A percentile compares a stretch with the other conserved stretches of the same genome.
Evolutionary conservation across 371 early-diverging fungal species (phyloP).

Genomic region (Mortierella sp.): DNA sequence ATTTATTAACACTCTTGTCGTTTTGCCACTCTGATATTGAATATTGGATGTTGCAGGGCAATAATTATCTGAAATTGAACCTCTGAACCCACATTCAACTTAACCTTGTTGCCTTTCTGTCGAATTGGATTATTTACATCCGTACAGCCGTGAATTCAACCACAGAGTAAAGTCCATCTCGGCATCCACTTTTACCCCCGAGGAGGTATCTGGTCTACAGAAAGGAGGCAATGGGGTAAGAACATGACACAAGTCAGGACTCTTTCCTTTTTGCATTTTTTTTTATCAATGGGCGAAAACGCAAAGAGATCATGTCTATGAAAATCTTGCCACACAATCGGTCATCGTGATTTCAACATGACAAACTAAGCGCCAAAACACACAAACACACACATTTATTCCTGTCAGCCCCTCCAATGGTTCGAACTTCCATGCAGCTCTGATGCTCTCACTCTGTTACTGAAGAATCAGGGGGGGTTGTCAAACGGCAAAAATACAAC

Average conservation of each 20-base stretch:
- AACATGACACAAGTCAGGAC: background rate
- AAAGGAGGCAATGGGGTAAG: conserved; percentile 73
- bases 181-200: conserved; percentile 72
- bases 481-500: conserved; percentile 21
- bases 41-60: background rate
- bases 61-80: background rate
- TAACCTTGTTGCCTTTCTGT: background rate
- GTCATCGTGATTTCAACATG: background rate
- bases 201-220: conserved; percentile 68
- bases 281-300: background rate
- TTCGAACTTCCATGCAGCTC: conserved; percentile 21
- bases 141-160: conserved; percentile 72
- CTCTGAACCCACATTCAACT: background rate
- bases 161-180: conserved; percentile 79
- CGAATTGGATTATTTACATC: background rate
- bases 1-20: background rate
- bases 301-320: background rate
- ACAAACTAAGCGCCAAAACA: background rate
- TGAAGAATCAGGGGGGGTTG: background rate
- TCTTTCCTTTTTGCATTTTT: background rate
- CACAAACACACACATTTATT: background rate
- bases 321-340: background rate
- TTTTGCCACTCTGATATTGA: background rate
- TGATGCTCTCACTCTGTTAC: conserved; percentile 7
- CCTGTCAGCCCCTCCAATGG: background rate